Base-by-base conservation (phyloP, 768 basidiomycete genomes). In the Lactifluus piperatus region DNA sequence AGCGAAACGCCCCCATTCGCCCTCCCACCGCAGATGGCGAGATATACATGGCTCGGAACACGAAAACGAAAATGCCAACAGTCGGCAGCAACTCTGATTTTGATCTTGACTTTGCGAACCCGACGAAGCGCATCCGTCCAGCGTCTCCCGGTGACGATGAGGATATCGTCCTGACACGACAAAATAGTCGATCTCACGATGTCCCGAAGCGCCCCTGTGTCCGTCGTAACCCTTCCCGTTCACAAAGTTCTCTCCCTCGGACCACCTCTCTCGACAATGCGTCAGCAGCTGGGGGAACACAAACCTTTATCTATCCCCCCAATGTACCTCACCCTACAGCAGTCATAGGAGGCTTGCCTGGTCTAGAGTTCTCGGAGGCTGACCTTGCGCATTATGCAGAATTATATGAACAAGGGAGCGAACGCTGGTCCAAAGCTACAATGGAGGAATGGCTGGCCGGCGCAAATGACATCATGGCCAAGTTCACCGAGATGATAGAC, bases 361-460 rank as follows among this genome's bases (percentile, higher is more conserved):
- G 62, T 16, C 54, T 64, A 5, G 60, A 54, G 8, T 56, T 56
- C 29, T 55, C 54, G 1, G 76, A 81, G 52, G 65, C 63, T 0
- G 79, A 75, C 60, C 65, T 78, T 20, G 75, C 72, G 22, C 68
- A 71, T 10, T 69, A 77, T 58, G 64, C 72, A 32, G 76, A 78
- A 0, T 68, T 68, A 27, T 83, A 83, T 59, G 78, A 79, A 37
- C 69, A 69, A 11, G 66, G 74, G 27, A 67, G 72, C 29, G 72
- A 72, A 58, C 77, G 73, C 60, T 85, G 82, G 81, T 72, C 72
- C 14, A 72, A 75, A 7, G 81, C 80, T 56, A 72, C 74, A 0
- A 68, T 75, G 56, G 77, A 79, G 14, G 81, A 83, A 51, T 83
- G 83, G 83, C 66, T 72, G 5, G 72, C 76, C 26, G 83, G 82